Evolutionary conservation across 2,329 filamentous ascomycete species (phyloP), one percentile per base, ranked within the genome.

Genomic region (Claviceps arundinis): DNA sequence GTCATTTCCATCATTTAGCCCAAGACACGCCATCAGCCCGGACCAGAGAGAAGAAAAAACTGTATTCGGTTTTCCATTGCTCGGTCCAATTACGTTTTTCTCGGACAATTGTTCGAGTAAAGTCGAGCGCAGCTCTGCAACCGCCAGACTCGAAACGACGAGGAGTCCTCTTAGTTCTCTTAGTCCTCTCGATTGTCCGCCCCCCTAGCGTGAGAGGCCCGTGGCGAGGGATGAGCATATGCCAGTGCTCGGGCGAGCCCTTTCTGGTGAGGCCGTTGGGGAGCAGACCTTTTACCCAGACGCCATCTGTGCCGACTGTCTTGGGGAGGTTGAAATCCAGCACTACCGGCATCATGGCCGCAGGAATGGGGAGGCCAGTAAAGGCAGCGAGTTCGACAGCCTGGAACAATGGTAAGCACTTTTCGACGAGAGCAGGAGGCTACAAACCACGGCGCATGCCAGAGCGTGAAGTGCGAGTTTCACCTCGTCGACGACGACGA

Each of bases 401-500:
- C 60, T 65, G 34, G 67, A 50, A 56, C 65, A 68, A 26, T 26
- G 37, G 59, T 66, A 26, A 65, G 56, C 8, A 70, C 54, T 4
- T 58, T 57, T 26, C 60, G 60, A 16, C 62, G 60, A 2, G 66
- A 61, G 1, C 57, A 54, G 3, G 58, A 43, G 22, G 50, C 52
- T 2, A 61, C 59, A 47, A 64, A 55, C 63, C 64, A 68, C 2
- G 63, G 66, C 5, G 63, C 61, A 1, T 58, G 69, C 54, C 64
- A 68, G 6, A 72, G 62, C 0, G 62, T 66, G 0, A 65, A 30
- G 13, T 54, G 53, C 50, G n/a, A 50, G 26, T 43, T 52, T 52
- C 16, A 54, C 47, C 47, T 52, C 50, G 9, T 54, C 53, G 3
- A 59, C 46, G 4, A 61, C 46, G 47, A 71, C 56, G 26, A 64